Conservation (phyloP, 2,329 filamentous ascomycete genomes). For the Tolypocladium pustulatum region DNA sequence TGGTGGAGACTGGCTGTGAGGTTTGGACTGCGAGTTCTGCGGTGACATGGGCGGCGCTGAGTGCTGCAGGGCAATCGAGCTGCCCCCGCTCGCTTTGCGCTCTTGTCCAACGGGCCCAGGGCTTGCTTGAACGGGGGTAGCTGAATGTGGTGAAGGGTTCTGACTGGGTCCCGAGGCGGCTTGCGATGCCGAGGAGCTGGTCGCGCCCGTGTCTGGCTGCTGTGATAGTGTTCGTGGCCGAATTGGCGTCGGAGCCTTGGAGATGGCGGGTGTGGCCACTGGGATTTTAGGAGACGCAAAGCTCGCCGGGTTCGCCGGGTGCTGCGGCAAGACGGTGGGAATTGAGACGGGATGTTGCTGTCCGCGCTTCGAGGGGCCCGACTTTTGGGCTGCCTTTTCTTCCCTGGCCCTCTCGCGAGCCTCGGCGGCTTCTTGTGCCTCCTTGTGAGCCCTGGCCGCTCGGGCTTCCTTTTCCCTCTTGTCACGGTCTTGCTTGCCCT, state of each 20-base stretch:
- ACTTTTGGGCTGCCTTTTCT: slow-evolving; percentile 29
- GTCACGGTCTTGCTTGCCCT: slow-evolving; percentile 50
- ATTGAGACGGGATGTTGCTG: slow-evolving; percentile 30
- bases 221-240: slow-evolving; percentile 70
- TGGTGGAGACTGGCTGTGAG: slow-evolving; percentile 31
- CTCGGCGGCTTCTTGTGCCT: slow-evolving; percentile 38
- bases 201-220: slow-evolving; percentile 63
- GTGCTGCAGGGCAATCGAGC: slow-evolving; percentile 16
- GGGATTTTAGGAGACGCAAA: slow-evolving; percentile 71
- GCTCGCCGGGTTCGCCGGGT: slow-evolving; percentile 43
- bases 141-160: slow-evolving; percentile 47
- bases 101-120: slow-evolving; percentile 52
- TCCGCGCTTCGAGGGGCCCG: slow-evolving; percentile 17
- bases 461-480: slow-evolving; percentile 50
- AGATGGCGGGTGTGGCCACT: slow-evolving; percentile 68
- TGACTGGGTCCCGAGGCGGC: slow-evolving; percentile 44
- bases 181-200: slow-evolving; percentile 61
- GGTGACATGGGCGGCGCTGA: slow-evolving; percentile 44
- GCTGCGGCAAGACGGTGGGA: slow-evolving; percentile 45
- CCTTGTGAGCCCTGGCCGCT: slow-evolving; percentile 48
- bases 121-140: slow-evolving; percentile 55
- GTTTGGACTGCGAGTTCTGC: slow-evolving; percentile 24
- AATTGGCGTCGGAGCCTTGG: slow-evolving; percentile 73
- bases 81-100: slow-evolving; percentile 49
- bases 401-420: slow-evolving; percentile 59